Evolutionary conservation across 148 eudicot genomes (phyloP).

Genomic region (Vaccinium macrocarpon): DNA sequence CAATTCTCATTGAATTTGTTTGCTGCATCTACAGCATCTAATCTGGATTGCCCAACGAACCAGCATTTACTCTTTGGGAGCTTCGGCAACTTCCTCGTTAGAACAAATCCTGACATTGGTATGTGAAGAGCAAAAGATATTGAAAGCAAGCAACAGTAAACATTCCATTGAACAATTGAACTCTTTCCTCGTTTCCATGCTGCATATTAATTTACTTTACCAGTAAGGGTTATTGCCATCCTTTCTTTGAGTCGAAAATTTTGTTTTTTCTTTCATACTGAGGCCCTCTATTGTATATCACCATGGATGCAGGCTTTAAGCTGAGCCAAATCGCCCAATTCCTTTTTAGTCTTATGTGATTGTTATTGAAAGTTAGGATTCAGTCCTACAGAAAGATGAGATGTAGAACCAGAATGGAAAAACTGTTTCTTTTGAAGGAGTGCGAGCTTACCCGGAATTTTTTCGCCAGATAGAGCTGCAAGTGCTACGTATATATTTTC

Average conservation of each 20-base stretch:
- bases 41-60: slow-evolving; percentile 54
- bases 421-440: not conserved
- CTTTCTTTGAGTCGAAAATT: not conserved
- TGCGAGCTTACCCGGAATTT: slow-evolving; percentile 57
- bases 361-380: not conserved
- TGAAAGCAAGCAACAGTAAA: not conserved
- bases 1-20: slow-evolving; percentile 57
- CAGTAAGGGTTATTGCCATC: not conserved
- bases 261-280: not conserved
- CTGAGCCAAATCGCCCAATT: not conserved
- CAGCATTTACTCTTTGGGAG: slow-evolving; percentile 71
- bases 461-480: slow-evolving; percentile 66
- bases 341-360: not conserved
- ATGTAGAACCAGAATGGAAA: not conserved
- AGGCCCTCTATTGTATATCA: not conserved
- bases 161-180: not conserved
- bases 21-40: slow-evolving; percentile 48
- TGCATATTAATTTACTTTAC: not conserved
- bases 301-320: not conserved
- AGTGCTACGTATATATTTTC: slow-evolving; percentile 71
- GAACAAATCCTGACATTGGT: slow-evolving; percentile 45
- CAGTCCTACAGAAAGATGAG: not conserved
- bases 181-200: not conserved
- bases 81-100: slow-evolving; percentile 49
- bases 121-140: not conserved